Evolutionary conservation across 2,329 filamentous ascomycete genomes (phyloP).

Genomic region (Cordyceps farinosa): DNA sequence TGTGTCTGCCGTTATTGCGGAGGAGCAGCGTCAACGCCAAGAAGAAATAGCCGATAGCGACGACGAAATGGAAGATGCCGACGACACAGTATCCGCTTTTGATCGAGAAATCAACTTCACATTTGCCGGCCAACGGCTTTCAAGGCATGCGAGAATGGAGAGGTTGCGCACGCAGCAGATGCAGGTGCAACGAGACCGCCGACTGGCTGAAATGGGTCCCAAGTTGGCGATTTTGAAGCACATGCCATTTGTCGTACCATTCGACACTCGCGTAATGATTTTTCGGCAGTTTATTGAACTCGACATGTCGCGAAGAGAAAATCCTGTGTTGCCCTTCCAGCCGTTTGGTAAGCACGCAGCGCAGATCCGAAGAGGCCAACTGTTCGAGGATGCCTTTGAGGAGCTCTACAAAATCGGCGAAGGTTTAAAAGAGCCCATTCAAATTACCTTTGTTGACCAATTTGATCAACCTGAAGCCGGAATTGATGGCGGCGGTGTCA

Average conservation of each 20-base stretch:
- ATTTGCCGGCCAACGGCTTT: constrained; percentile 54
- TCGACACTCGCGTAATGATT: constrained; percentile 84
- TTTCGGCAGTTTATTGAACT: constrained; percentile 88
- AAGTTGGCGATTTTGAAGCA: constrained; percentile 88
- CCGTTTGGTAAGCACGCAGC: constrained; percentile 65
- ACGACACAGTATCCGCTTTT: constrained; percentile 30
- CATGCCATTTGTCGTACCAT: constrained; percentile 96
- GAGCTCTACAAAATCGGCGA: constrained; percentile 80
- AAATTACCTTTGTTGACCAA: constrained; percentile 92
- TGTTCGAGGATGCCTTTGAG: constrained; percentile 82
- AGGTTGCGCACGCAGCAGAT: constrained; percentile 60
- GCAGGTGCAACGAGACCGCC: constrained; percentile 64
- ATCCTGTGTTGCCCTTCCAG: constrained; percentile 18
- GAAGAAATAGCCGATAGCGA: constrained; percentile 35
- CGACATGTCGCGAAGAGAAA: constrained; percentile 46
- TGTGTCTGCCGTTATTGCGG: constrained; percentile 77
- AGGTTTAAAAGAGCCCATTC: constrained; percentile 87
- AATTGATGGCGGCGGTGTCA: constrained; percentile 95
- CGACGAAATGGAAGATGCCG: constrained; percentile 28
- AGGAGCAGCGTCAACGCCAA: constrained; percentile 76
- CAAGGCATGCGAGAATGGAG: constrained; percentile 62
- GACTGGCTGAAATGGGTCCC: constrained; percentile 76
- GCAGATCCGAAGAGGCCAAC: constrained; percentile 69
- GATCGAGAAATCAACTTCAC: constrained; percentile 31
- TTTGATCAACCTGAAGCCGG: constrained; percentile 86